Evolutionary conservation across 257 asterid species (phyloP), one percentile per base, ranked within the genome.

Genomic region (Solanum appendiculatum): DNA sequence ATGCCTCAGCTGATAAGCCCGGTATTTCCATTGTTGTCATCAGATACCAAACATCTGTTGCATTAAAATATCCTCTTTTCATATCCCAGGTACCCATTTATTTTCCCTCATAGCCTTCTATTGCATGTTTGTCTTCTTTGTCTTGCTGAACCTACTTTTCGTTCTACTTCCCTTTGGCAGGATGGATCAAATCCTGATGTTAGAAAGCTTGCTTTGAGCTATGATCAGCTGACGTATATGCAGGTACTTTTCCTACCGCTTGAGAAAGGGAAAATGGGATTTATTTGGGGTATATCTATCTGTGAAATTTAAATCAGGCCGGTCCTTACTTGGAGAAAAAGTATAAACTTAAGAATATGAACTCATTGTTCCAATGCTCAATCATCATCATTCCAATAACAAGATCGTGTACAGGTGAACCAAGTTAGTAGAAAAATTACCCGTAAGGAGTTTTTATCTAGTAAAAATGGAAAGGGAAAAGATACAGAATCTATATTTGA

Each of bases 21-120:
- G 88, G 83, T 87, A 84, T 82, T 10, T 87, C 89, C 81, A 48
- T 86, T 72, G 42, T 92, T 74, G 88, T 56, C 87, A 87, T 89
- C 90, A 97, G 99, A 91, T 93, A 95, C 82, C 99, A 97, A 78
- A 89, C 88, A 85, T 86, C 97, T 36, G 89, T 95, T 87, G 98
- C 99, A n/a, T 91, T 96, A 87, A 96, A 90, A 91, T 97, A 86
- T 95, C 99, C 99, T 88, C 94, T 97, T 86, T 96, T 97, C 90
- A 83, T 97, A 89, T 97, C 99, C 63, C 99, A 97, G 96, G 99
- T 97, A 88, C 72, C 46, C 81, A 77, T 40, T 86, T 64, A 14
- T 75, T 16, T 74, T 70, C 68, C 44, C 44, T 29, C 85, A 18
- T 81, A 48, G 68, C 25, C 60, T 81, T 48, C 44, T 10, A 29